Evolutionary conservation across 495 filamentous ascomycete genomes (phyloP).

Genomic region (Penicillium egyptiacum): DNA sequence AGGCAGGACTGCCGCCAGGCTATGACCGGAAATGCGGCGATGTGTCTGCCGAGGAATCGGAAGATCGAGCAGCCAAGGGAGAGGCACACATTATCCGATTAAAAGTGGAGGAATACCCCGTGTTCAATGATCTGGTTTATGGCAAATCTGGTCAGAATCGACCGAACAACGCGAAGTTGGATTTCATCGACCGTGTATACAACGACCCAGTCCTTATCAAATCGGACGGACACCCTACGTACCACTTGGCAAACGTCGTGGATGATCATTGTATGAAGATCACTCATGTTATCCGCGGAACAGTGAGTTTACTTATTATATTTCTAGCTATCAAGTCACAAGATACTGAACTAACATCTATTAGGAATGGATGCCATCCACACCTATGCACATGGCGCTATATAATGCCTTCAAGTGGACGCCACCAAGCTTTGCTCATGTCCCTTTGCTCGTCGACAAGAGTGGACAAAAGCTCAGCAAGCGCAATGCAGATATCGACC

Average conservation of each 20-base stretch:
- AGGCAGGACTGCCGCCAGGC: slow-evolving; percentile 59
- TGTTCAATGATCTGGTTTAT: slow-evolving; percentile 76
- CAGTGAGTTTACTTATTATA: slow-evolving; percentile 48
- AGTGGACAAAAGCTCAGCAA: slow-evolving; percentile 87
- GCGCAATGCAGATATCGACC: slow-evolving; percentile 68
- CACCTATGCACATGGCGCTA: slow-evolving; percentile 81
- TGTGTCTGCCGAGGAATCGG: slow-evolving; percentile 65
- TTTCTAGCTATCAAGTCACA: neutral
- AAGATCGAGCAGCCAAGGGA: slow-evolving; percentile 61
- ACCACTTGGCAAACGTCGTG: slow-evolving; percentile 95
- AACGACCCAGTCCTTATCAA: slow-evolving; percentile 87
- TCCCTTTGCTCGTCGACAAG: slow-evolving; percentile 77
- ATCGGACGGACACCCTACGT: slow-evolving; percentile 87
- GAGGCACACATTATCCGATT: slow-evolving; percentile 80
- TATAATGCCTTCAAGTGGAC: slow-evolving; percentile 89
- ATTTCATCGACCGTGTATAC: slow-evolving; percentile 51
- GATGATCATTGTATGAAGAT: slow-evolving; percentile 94
- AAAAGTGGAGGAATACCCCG: slow-evolving; percentile 57
- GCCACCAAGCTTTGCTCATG: slow-evolving; percentile 82
- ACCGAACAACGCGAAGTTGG: slow-evolving; percentile 41
- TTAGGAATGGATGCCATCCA: slow-evolving; percentile 91
- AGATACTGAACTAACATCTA: slow-evolving; percentile 7
- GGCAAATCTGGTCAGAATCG: slow-evolving; percentile 55
- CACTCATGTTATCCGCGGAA: slow-evolving; percentile 89
- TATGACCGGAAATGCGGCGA: slow-evolving; percentile 77